Conservation (phyloP, 352 stramenopile genomes). For the Globisporangium okanoganense region DNA sequence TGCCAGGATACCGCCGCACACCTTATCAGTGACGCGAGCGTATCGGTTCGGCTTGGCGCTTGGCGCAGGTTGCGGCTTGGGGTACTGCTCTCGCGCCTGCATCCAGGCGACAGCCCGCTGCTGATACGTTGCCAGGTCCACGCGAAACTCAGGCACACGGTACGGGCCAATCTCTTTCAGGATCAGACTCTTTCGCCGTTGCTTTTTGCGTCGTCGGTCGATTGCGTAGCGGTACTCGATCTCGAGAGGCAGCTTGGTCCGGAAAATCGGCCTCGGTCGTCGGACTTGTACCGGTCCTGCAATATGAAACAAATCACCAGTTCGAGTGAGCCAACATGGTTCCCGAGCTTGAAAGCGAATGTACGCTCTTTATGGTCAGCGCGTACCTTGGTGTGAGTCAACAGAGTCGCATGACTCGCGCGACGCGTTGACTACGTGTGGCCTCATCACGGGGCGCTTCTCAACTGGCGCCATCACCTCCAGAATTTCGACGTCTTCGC, state of each 20-base stretch:
- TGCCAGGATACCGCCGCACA: conserved; percentile 77
- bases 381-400: conserved; percentile 8
- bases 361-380: neutral
- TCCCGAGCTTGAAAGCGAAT: no score
- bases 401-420: conserved; percentile 10
- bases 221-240: conserved; percentile 57
- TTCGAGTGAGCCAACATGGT: neutral
- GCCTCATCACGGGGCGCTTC: neutral
- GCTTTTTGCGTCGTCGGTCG: conserved; percentile 39
- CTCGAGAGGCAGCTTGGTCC: conserved; percentile 55
- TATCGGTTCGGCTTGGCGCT: conserved; percentile 24
- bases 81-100: conserved; percentile 42
- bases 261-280: conserved; percentile 23
- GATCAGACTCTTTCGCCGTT: conserved; percentile 21
- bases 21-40: conserved; percentile 26
- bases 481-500: conserved; percentile 2
- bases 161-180: conserved; percentile 40
- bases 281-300: neutral
- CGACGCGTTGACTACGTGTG: conserved; percentile 2
- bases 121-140: conserved; percentile 82
- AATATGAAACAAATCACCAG: neutral
- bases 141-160: conserved; percentile 42
- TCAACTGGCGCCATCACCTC: neutral
- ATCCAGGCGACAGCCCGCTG: conserved; percentile 89
- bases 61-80: conserved; percentile 5